These are phyloP conservation scores for Trichoderma breve DNA, from an alignment of 2,329 filamentous ascomycete species.

Conservation along the genomic window DNA sequence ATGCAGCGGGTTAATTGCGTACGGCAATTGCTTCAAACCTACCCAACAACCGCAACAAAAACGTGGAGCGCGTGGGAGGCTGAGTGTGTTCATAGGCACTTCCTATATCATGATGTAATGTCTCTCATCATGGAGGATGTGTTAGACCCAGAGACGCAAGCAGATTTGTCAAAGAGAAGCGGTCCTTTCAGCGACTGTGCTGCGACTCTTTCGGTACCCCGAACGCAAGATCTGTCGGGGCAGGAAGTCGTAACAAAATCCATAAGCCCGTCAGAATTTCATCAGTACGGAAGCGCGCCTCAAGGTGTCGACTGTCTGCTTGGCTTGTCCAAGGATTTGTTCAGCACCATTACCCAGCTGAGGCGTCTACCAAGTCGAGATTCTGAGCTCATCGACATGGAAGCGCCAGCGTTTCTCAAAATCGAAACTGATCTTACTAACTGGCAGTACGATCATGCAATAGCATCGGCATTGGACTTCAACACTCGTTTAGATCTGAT, in stretches of 20 bases:
- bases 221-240: not conserved
- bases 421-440: not conserved
- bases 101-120: not conserved
- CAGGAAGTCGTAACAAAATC: not conserved
- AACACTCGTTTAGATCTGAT: not conserved
- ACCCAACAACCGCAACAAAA: not conserved
- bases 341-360: not conserved
- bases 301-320: not conserved
- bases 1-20: conserved; percentile 1
- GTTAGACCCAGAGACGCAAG: not conserved
- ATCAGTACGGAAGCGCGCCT: not conserved
- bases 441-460: not conserved
- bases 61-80: not conserved
- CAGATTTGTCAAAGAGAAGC: not conserved
- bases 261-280: not conserved
- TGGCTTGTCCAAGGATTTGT: not conserved
- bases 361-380: not conserved
- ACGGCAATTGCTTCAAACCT: not conserved
- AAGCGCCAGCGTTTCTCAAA: not conserved
- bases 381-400: not conserved
- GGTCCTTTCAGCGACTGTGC: not conserved
- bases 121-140: not conserved
- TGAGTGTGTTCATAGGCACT: not conserved
- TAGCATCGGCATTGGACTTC: not conserved
- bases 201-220: not conserved